A percentile compares a stretch with the other conserved stretches of the same genome.
phyloP scores from a whole-genome alignment of 2,329 filamentous ascomycete species.

The Sphaerulina vaccinii region DNA sequence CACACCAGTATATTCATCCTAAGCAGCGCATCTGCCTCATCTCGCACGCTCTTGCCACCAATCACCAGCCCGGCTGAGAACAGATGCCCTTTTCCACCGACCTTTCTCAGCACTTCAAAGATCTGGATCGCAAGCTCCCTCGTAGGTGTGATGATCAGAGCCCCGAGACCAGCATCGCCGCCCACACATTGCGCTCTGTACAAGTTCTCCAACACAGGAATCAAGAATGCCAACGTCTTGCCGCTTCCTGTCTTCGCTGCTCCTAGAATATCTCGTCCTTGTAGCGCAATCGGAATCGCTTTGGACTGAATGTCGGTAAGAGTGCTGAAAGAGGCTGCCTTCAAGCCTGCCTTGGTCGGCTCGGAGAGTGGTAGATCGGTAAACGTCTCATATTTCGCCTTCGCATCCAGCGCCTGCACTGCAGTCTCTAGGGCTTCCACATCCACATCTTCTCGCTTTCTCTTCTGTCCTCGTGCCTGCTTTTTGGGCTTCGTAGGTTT shows the following conservation, averaged over 20 bases:
- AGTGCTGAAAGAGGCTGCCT: slow-evolving; percentile 82
- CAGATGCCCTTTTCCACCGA: slow-evolving; percentile 76
- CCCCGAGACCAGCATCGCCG: slow-evolving; percentile 79
- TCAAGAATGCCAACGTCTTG: slow-evolving; percentile 89
- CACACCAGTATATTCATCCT: slow-evolving; percentile 98
- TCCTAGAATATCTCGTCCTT: slow-evolving; percentile 83
- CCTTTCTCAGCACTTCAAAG: slow-evolving; percentile 87
- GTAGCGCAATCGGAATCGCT: slow-evolving; percentile 83
- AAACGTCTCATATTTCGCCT: slow-evolving; percentile 66
- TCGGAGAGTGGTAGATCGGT: slow-evolving; percentile 81
- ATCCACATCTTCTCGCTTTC: slow-evolving; percentile 28
- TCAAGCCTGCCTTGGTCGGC: slow-evolving; percentile 74
- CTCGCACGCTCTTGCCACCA: slow-evolving; percentile 84
- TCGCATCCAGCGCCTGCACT: slow-evolving; percentile 55
- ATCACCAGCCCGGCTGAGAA: slow-evolving; percentile 94
- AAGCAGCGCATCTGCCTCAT: slow-evolving; percentile 78
- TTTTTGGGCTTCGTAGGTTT: slow-evolving; percentile 57
- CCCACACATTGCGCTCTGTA: slow-evolving; percentile 88
- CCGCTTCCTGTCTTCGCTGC: slow-evolving; percentile 94
- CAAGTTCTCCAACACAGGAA: slow-evolving; percentile 89
- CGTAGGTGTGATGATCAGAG: slow-evolving; percentile 89
- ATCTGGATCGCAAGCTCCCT: slow-evolving; percentile 95
- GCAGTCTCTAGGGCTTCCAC: slow-evolving; percentile 36
- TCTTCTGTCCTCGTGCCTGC: slow-evolving; percentile 41
- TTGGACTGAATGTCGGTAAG: slow-evolving; percentile 89